phyloP scores from a whole-genome alignment of 768 basidiomycete species.

The Cystofilobasidium capitatum region DNA sequence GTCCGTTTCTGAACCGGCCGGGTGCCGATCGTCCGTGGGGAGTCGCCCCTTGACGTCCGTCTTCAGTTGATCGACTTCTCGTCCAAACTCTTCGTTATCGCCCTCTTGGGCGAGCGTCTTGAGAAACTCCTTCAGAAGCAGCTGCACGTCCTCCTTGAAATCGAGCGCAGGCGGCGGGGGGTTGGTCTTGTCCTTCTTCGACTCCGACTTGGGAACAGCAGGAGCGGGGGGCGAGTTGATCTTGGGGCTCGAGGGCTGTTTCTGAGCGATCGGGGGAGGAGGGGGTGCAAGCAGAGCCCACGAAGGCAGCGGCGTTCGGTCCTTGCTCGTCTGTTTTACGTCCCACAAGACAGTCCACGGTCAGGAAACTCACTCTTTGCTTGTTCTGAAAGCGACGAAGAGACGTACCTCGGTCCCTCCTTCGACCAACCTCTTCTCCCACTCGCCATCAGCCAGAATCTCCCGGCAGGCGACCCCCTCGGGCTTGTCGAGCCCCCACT shows the following conservation, averaged over 20 bases:
- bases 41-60: too few species aligned
- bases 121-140: too few species aligned
- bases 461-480: conserved; percentile 66
- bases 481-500: conserved; percentile 57
- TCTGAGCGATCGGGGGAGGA: background rate
- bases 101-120: too few species aligned
- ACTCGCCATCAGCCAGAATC: conserved; percentile 44
- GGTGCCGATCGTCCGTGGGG: too few species aligned
- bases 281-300: conserved; percentile 12
- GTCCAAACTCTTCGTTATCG: too few species aligned
- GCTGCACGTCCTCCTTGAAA: too few species aligned
- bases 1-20: too few species aligned
- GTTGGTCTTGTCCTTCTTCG: too few species aligned
- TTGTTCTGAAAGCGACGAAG: background rate
- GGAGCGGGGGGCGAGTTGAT: background rate
- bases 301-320: conserved; percentile 18
- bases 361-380: background rate
- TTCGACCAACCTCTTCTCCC: background rate
- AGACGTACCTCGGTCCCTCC: background rate
- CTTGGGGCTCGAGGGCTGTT: background rate
- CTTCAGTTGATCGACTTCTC: too few species aligned
- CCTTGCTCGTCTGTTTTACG: conserved; percentile 9
- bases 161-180: too few species aligned
- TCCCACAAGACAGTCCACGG: background rate
- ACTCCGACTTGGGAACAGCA: too few species aligned